Evolutionary conservation across 495 filamentous ascomycete species (phyloP).

Genomic region (Penicillium pulvis): DNA sequence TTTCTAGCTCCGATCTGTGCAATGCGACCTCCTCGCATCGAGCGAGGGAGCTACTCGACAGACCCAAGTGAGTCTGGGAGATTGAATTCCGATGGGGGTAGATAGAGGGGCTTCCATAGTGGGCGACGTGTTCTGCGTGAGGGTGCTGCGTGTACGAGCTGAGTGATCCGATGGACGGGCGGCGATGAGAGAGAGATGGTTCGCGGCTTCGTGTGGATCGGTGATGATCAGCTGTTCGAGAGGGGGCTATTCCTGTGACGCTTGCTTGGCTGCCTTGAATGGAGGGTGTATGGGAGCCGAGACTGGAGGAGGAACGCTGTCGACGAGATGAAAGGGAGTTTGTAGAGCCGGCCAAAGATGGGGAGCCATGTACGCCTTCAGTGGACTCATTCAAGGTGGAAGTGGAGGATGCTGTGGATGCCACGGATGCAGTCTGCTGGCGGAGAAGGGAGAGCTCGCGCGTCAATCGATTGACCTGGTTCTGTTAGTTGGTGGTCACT

Average conservation of each 20-base stretch:
- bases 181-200: slow-evolving; percentile 46
- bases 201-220: slow-evolving; percentile 41
- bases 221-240: slow-evolving; percentile 26
- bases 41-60: slow-evolving; percentile 24
- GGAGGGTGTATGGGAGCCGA: slow-evolving; percentile 55
- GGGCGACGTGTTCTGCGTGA: slow-evolving; percentile 32
- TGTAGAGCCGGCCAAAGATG: slow-evolving; percentile 50
- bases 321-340: slow-evolving; percentile 60
- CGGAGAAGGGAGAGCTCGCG: slow-evolving; percentile 81
- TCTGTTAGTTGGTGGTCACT: slow-evolving; percentile 10
- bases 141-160: slow-evolving; percentile 36
- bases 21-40: slow-evolving; percentile 71
- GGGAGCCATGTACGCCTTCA: slow-evolving; percentile 46
- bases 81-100: slow-evolving; percentile 37
- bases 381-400: slow-evolving; percentile 60
- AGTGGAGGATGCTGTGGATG: slow-evolving; percentile 77
- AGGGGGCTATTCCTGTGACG: slow-evolving; percentile 51
- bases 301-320: slow-evolving; percentile 65
- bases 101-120: slow-evolving; percentile 27
- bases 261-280: slow-evolving; percentile 48
- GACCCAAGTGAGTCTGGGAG: slow-evolving; percentile 32
- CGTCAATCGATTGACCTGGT: slow-evolving; percentile 86
- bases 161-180: slow-evolving; percentile 41
- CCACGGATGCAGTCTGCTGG: slow-evolving; percentile 78
- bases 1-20: slow-evolving; percentile 71